A percentile compares a stretch with the other conserved stretches of the same genome.
These are phyloP conservation scores for Mollisia scopiformis DNA, from an alignment of 2,329 filamentous ascomycete genomes.

Conservation along the genomic window DNA sequence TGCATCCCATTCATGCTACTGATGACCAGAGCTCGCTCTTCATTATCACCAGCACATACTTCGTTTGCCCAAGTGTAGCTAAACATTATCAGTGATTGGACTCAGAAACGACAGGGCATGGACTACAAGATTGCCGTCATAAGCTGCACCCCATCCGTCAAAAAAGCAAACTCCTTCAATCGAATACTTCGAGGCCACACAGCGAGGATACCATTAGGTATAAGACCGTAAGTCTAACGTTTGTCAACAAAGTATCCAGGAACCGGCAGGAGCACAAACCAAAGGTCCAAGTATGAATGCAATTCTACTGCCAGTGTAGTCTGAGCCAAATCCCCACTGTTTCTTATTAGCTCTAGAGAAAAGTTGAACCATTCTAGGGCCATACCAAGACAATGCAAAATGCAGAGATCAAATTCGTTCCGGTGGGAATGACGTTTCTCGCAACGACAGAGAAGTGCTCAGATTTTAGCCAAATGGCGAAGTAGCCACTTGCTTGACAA, in stretches of 20 bases:
- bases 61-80: conserved; percentile 40
- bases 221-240: conserved; percentile 32
- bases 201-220: conserved; percentile 39
- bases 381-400: conserved; percentile 22
- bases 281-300: conserved; percentile 18
- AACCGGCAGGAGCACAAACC: neutral
- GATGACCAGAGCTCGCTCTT: conserved; percentile 38
- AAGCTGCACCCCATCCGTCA: conserved; percentile 35
- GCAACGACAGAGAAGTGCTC: conserved; percentile 16
- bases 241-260: neutral
- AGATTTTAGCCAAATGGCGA: conserved; percentile 18
- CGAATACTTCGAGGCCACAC: conserved; percentile 30
- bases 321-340: conserved; percentile 26
- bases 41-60: conserved; percentile 36
- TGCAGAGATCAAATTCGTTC: conserved; percentile 18
- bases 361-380: neutral
- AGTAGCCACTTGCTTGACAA: conserved; percentile 15
- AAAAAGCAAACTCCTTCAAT: conserved; percentile 36
- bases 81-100: neutral
- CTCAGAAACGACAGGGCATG: neutral
- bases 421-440: conserved; percentile 18
- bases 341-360: neutral
- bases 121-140: conserved; percentile 35
- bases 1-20: conserved; percentile 39
- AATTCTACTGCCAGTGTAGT: conserved; percentile 22